Conservation (phyloP, 176 grass and related monocot species). For the Miscanthus lutarioriparius region DNA sequence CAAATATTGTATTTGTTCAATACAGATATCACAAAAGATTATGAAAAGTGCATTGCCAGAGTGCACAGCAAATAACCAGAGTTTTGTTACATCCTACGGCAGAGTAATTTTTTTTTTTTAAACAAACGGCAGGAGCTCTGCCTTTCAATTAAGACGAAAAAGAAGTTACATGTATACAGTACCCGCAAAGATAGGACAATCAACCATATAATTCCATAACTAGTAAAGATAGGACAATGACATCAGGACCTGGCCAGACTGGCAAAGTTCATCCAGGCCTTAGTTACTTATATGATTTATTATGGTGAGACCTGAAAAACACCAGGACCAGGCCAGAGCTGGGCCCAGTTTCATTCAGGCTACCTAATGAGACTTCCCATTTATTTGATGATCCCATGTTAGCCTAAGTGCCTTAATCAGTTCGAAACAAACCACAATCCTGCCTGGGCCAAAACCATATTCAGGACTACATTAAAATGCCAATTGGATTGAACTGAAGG, state of each 20-base stretch:
- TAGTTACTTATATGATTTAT: slow-evolving; percentile 3
- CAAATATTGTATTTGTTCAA: slow-evolving; percentile 22
- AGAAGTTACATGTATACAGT: too few relatives aligned
- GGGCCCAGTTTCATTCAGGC: neutral
- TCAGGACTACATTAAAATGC: neutral
- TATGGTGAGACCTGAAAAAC: neutral
- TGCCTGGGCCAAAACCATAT: neutral
- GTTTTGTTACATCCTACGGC: neutral
- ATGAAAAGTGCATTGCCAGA: neutral
- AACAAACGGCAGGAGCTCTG: too few relatives aligned
- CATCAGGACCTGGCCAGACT: neutral
- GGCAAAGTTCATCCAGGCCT: neutral
- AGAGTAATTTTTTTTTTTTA: neutral
- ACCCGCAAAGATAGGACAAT: too few relatives aligned
- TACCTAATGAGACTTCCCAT: neutral
- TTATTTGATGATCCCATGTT: neutral
- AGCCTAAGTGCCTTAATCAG: neutral
- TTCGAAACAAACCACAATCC: neutral
- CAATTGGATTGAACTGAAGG: slow-evolving; percentile 24
- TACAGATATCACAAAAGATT: slow-evolving; percentile 8
- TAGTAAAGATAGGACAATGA: neutral
- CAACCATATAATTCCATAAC: neutral
- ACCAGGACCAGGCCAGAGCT: neutral
- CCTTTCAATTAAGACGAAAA: too few relatives aligned
- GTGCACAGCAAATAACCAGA: neutral